Conservation (phyloP, 2,329 filamentous ascomycete species). For the Trichophyton benhamiae region DNA sequence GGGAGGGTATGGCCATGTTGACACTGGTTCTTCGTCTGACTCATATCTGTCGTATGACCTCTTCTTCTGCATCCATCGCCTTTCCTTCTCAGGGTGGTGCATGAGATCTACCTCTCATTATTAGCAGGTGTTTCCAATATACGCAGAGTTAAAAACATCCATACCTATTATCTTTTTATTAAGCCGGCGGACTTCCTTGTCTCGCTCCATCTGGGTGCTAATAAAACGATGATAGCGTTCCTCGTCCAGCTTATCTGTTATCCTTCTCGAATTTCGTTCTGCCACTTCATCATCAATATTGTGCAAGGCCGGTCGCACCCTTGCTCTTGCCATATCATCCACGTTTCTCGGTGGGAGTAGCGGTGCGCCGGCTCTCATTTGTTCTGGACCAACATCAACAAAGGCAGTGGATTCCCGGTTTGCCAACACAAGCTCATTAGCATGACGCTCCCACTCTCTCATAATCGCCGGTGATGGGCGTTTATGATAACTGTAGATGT, state of each 20-base stretch:
- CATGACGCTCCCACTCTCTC: conserved; percentile 9
- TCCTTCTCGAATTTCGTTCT: neutral
- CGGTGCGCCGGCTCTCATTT: neutral
- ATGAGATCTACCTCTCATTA: neutral
- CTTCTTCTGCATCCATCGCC: neutral
- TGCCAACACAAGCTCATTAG: conserved; percentile 6
- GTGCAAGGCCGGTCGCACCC: conserved; percentile 7
- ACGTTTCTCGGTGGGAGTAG: conserved; percentile 59
- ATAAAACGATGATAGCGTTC: conserved; percentile 1
- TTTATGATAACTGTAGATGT: conserved; percentile 41
- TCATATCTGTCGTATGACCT: neutral
- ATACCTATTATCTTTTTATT: conserved; percentile 6
- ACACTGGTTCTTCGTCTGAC: neutral
- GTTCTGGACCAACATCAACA: neutral
- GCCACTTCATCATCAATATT: conserved; percentile 8
- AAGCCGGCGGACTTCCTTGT: conserved; percentile 6
- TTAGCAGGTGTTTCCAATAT: neutral
- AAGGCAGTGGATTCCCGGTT: conserved; percentile 3
- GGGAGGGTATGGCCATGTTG: neutral
- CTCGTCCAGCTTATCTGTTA: conserved; percentile 9
- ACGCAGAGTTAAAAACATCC: neutral
- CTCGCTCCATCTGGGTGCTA: conserved; percentile 1
- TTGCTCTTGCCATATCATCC: conserved; percentile 54
- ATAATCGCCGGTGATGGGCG: conserved; percentile 10
- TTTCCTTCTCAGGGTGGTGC: neutral